These are phyloP conservation scores for Epichloe brachyelytri DNA, from an alignment of 2,329 filamentous ascomycete genomes.

Conservation along the genomic window DNA sequence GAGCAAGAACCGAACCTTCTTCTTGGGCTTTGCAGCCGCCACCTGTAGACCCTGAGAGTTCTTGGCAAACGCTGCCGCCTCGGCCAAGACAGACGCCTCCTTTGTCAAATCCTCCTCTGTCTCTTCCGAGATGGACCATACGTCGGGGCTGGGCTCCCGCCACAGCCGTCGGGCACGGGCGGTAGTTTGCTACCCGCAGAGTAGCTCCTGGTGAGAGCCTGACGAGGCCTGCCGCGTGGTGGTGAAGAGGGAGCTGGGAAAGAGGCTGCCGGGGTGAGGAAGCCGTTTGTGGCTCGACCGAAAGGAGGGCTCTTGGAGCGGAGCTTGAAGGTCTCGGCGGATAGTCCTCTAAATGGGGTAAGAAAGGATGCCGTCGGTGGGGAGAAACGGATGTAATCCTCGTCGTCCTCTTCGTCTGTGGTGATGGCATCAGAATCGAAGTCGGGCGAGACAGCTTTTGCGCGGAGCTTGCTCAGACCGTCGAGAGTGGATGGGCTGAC, in stretches of 20 bases:
- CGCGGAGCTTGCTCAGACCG: conserved; percentile 32
- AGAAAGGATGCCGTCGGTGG: conserved; percentile 24
- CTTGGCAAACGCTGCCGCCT: conserved; percentile 15
- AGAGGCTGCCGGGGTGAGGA: conserved; percentile 13
- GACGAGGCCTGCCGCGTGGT: conserved; percentile 3
- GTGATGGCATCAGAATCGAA: conserved; percentile 29
- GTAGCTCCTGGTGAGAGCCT: conserved; percentile 1
- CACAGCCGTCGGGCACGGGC: conserved; percentile 32
- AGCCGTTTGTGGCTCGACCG: conserved; percentile 16
- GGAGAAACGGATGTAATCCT: conserved; percentile 37
- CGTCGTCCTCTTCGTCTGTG: conserved; percentile 32
- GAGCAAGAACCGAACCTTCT: conserved; percentile 43
- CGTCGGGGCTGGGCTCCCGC: conserved; percentile 45
- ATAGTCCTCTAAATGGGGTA: conserved; percentile 31
- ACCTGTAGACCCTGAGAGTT: conserved; percentile 11
- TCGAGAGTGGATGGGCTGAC: conserved; percentile 44
- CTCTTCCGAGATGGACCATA: conserved; percentile 48
- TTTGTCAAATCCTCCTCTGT: conserved; percentile 38
- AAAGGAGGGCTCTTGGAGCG: conserved; percentile 20
- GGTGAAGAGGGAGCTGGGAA: conserved; percentile 6
- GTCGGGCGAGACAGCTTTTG: conserved; percentile 23
- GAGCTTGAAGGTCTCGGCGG: conserved; percentile 21
- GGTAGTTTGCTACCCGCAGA: conserved; percentile 11
- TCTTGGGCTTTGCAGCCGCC: conserved; percentile 36
- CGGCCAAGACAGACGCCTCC: conserved; percentile 26